Evolutionary conservation across 2,329 filamentous ascomycete genomes (phyloP).

Genomic region (Pyrenochaeta sp.): DNA sequence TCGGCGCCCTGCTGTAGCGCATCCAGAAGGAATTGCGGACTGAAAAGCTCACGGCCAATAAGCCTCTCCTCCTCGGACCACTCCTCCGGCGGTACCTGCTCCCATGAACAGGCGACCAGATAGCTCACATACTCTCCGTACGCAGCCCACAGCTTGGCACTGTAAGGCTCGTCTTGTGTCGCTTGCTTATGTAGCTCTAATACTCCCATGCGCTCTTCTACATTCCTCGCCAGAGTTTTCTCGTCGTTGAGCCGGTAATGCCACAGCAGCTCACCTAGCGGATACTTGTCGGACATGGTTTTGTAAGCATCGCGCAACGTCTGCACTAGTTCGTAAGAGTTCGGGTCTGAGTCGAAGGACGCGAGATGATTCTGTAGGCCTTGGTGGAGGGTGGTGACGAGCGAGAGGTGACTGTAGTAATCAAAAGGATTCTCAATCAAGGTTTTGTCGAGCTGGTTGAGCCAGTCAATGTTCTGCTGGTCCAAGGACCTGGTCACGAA

Average conservation of each 20-base stretch:
- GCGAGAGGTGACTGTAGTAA: constrained; percentile 58
- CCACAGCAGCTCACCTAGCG: constrained; percentile 80
- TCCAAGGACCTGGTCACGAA: constrained; percentile 55
- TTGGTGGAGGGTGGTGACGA: constrained; percentile 59
- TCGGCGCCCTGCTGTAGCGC: constrained; percentile 77
- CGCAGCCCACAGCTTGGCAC: constrained; percentile 76
- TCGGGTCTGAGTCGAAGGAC: constrained; percentile 46
- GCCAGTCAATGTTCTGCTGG: constrained; percentile 53
- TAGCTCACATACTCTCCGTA: constrained; percentile 82
- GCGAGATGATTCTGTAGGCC: constrained; percentile 55
- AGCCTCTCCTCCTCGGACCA: constrained; percentile 73
- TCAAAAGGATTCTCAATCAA: constrained; percentile 59
- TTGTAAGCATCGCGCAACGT: constrained; percentile 62
- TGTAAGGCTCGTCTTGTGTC: constrained; percentile 74
- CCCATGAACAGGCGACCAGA: constrained; percentile 71
- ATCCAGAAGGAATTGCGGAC: constrained; percentile 70
- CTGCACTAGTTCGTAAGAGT: constrained; percentile 54
- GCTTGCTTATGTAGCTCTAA: constrained; percentile 78
- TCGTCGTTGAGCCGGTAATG: constrained; percentile 79
- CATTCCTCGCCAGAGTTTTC: constrained; percentile 65
- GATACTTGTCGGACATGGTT: constrained; percentile 69
- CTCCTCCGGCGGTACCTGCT: constrained; percentile 54
- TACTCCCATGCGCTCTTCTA: constrained; percentile 73
- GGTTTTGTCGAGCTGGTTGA: constrained; percentile 55
- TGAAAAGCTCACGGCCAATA: constrained; percentile 76